phyloP scores from a whole-genome alignment of 257 asterid species.

The Vinca minor region DNA sequence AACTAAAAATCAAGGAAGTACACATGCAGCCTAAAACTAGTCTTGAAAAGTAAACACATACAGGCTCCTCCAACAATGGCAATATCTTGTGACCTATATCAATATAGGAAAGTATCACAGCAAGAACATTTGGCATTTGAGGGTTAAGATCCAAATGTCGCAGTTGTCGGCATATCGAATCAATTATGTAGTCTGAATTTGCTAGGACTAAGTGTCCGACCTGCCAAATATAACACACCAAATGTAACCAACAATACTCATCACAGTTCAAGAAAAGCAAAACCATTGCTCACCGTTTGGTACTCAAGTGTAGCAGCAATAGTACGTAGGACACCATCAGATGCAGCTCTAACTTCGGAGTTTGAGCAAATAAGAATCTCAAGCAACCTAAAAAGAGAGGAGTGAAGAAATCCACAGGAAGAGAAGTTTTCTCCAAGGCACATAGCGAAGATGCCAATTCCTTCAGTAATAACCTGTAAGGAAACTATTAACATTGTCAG shows the following conservation, averaged over 20 bases:
- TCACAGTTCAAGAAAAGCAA: conserved; percentile 19
- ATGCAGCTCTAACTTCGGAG: conserved; percentile 68
- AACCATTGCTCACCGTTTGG: conserved; percentile 60
- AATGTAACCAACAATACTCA: conserved; percentile 12
- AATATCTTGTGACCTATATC: conserved; percentile 81
- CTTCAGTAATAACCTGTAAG: conserved; percentile 74
- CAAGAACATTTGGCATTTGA: conserved; percentile 82
- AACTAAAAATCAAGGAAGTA: conserved; percentile 5
- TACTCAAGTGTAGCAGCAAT: conserved; percentile 59
- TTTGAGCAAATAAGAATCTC: conserved; percentile 82
- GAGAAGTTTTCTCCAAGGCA: conserved; percentile 71
- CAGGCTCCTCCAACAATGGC: conserved; percentile 97
- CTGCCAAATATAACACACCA: conserved; percentile 42
- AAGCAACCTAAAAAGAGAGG: conserved; percentile 79
- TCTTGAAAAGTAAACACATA: conserved; percentile 27
- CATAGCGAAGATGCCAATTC: conserved; percentile 66
- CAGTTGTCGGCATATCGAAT: conserved; percentile 83
- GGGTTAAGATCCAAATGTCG: conserved; percentile 91
- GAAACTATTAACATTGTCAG: neutral
- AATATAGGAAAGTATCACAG: conserved; percentile 81
- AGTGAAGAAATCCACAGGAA: conserved; percentile 86
- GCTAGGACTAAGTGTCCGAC: conserved; percentile 86
- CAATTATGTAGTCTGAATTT: conserved; percentile 85
- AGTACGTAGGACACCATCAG: conserved; percentile 62
- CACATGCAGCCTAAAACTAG: conserved; percentile 13